Evolutionary conservation across 768 basidiomycete genomes (phyloP), one percentile per base, ranked within the genome.

Genomic region (Auriscalpium microsporum): DNA sequence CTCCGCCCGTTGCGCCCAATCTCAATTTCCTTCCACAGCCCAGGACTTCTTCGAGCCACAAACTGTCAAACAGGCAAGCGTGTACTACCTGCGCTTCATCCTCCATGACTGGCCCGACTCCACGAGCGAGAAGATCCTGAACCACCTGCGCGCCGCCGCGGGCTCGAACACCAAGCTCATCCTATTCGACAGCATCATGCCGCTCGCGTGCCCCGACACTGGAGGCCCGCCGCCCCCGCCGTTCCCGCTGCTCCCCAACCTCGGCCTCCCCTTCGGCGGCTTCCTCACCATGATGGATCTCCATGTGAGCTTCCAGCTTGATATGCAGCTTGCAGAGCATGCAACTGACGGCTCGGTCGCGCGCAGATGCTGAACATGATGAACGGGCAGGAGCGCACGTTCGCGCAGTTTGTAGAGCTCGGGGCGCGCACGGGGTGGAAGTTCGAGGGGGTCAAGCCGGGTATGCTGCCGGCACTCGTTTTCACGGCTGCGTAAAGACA

Each of bases 71-170:
- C 56, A 56, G 5, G 63, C 65, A 9, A 56, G 56, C 0, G 63
- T 67, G 2, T 68, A 64, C 58, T 44, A 64, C n/a, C 11, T 66
- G 0, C 53, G 65, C 35, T 19, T 40, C 16, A 52, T 64, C 42
- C 36, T 68, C 38, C 68, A 69, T 54, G 63, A 68, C 57, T 68
- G 64, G 65, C 17, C 61, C 13, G 61, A 63, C 44, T 35, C 14
- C 0, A n/a, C 53, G 23, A 52, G 48, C n/a, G 36, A 17, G 35
- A 28, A 14, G 14, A 63, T 69, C 35, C 58, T 69, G 9, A 40
- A 55, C 14, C 50, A 62, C n/a, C 57, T 67, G 17, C 56, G 63
- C 9, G 56, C 11, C 11, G 65, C 62, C 10, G 65, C 67, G 16
- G 36, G 52, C 4, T 45, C 60, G 13, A 44, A 28, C 1, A 64